Percentiles rank a stretch among this genome's conserved stretches.
Evolutionary conservation across 305 asterid genomes (phyloP).

Genomic region (Caryopteris hybrid): DNA sequence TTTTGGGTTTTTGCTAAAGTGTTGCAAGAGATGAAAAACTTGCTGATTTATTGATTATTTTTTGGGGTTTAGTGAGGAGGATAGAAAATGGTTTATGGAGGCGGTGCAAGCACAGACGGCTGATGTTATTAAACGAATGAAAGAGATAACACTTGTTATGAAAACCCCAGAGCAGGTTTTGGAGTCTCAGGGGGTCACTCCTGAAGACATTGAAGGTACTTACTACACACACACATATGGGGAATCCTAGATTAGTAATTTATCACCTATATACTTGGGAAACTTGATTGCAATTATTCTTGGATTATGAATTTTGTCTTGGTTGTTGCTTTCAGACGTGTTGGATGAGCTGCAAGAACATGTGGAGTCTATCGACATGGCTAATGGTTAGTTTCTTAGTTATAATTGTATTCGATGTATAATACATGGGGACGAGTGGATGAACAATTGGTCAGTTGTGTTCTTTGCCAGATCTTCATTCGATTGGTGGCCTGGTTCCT

Average conservation of each 20-base stretch:
- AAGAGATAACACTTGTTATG: slow-evolving; percentile 87
- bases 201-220: slow-evolving; percentile 84
- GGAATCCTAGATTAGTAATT: no score
- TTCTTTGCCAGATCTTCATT: slow-evolving; percentile 65
- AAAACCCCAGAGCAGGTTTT: slow-evolving; percentile 73
- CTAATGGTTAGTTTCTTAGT: slow-evolving; percentile 68
- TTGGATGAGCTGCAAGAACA: slow-evolving; percentile 95
- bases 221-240: no score
- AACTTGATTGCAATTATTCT: background rate
- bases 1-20: background rate
- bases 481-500: slow-evolving; percentile 85
- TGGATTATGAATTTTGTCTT: background rate
- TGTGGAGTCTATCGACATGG: slow-evolving; percentile 87
- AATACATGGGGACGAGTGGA: no score
- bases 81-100: slow-evolving; percentile 88
- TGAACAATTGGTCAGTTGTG: background rate
- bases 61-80: slow-evolving; percentile 69
- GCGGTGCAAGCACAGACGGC: slow-evolving; percentile 91
- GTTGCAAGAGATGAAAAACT: background rate
- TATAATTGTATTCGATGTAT: no score
- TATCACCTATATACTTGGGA: background rate
- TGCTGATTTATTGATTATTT: background rate
- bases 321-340: slow-evolving; percentile 42
- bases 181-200: slow-evolving; percentile 87
- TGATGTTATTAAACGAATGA: slow-evolving; percentile 73